Percentiles rank a stretch among this genome's conserved stretches.
phyloP scores from a whole-genome alignment of 768 basidiomycete species.

The Phylloporus sp. region DNA sequence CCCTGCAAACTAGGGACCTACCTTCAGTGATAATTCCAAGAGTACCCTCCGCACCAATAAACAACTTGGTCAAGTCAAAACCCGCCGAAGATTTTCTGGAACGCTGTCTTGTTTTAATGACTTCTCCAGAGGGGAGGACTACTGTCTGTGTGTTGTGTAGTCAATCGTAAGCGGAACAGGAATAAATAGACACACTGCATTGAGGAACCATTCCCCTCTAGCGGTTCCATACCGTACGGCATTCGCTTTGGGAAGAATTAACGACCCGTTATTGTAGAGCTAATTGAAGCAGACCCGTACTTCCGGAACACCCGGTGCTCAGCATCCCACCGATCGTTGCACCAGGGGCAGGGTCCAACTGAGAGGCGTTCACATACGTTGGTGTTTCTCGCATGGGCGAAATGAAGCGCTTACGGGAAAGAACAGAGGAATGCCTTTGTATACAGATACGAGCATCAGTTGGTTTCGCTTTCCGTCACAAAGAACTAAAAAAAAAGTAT shows the following conservation, averaged over 20 bases:
- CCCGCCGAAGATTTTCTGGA: constrained; percentile 85
- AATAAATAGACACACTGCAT: constrained; percentile 48
- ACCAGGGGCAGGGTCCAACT: constrained; percentile 75
- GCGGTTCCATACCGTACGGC: constrained; percentile 87
- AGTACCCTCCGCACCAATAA: constrained; percentile 81
- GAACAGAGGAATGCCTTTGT: constrained; percentile 70
- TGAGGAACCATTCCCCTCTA: constrained; percentile 88
- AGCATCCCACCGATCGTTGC: constrained; percentile 87
- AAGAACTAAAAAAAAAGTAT: not conserved
- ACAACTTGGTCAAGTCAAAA: constrained; percentile 80
- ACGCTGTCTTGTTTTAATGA: constrained; percentile 82
- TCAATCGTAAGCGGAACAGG: not conserved
- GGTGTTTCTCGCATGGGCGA: not conserved
- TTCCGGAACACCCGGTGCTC: constrained; percentile 83
- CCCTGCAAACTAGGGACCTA: constrained; percentile 13
- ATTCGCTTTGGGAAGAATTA: constrained; percentile 44
- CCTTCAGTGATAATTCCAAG: constrained; percentile 90
- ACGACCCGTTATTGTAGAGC: constrained; percentile 14
- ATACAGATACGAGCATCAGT: not conserved
- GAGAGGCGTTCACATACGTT: not conserved
- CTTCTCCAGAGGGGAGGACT: constrained; percentile 82
- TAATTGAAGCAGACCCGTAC: constrained; percentile 35
- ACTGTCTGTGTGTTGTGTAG: constrained; percentile 56
- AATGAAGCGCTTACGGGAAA: constrained; percentile 56
- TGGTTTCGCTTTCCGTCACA: not conserved